Conservation (phyloP, 805 yeast genomes). For the Myxozyma melibiosi region DNA sequence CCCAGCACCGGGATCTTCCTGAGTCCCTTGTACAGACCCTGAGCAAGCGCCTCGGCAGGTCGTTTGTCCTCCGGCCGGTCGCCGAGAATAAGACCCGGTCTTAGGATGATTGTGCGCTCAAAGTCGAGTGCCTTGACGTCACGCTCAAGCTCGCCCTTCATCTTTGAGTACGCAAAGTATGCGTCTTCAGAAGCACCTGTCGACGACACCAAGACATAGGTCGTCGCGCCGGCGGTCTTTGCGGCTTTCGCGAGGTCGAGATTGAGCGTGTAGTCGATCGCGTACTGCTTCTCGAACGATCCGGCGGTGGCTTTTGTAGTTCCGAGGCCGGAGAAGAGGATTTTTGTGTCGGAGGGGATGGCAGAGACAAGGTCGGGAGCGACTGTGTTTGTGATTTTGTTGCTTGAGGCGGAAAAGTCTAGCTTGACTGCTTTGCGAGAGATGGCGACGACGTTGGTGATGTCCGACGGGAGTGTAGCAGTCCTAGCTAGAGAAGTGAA, state of each 20-base stretch:
- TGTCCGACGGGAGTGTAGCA: slow-evolving; percentile 46
- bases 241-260: slow-evolving; percentile 72
- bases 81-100: slow-evolving; percentile 65
- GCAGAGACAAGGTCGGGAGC: slow-evolving; percentile 35
- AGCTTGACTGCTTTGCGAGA: slow-evolving; percentile 22
- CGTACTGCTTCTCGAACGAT: slow-evolving; percentile 64
- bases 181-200: slow-evolving; percentile 64
- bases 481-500: slow-evolving; percentile 52
- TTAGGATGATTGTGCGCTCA: slow-evolving; percentile 69
- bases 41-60: slow-evolving; percentile 24
- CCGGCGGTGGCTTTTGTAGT: slow-evolving; percentile 75
- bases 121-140: slow-evolving; percentile 64
- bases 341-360: slow-evolving; percentile 33
- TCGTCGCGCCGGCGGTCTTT: slow-evolving; percentile 64
- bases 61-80: slow-evolving; percentile 42
- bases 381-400: slow-evolving; percentile 54
- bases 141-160: slow-evolving; percentile 78
- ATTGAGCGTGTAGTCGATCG: slow-evolving; percentile 76
- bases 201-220: slow-evolving; percentile 69
- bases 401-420: slow-evolving; percentile 41
- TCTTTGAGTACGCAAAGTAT: slow-evolving; percentile 58
- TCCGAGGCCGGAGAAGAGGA: slow-evolving; percentile 67
- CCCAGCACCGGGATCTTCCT: slow-evolving; percentile 15
- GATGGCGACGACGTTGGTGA: slow-evolving; percentile 46
- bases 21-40: slow-evolving; percentile 12